A percentile compares a stretch with the other conserved stretches of the same genome.
Evolutionary conservation across 2,329 filamentous ascomycete species (phyloP).

Genomic region (Botrytis deweyae): DNA sequence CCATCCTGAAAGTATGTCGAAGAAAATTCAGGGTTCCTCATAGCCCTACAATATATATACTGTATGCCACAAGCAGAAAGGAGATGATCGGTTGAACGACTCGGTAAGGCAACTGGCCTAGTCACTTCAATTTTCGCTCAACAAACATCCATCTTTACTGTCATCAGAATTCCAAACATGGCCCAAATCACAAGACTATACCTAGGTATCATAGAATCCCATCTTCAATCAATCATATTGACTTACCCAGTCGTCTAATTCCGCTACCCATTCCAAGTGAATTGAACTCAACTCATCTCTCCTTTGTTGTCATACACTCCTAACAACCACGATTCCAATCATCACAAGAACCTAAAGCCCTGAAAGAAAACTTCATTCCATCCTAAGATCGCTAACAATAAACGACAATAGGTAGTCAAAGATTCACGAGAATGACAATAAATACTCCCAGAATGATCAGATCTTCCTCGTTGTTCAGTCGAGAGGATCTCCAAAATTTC

Average conservation of each 20-base stretch:
- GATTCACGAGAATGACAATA: neutral
- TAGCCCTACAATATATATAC: neutral
- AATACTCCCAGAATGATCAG: neutral
- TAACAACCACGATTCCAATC: neutral
- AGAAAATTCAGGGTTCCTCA: neutral
- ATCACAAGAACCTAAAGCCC: rapidly evolving
- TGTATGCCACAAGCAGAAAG: no score
- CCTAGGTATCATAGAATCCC: no score
- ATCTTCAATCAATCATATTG: neutral
- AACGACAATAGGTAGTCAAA: no score
- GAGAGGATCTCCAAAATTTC: rapidly evolving
- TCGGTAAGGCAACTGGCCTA: neutral
- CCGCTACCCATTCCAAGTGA: neutral
- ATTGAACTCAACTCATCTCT: rapidly evolving
- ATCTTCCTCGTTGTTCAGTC: neutral
- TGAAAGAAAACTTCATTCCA: rapidly evolving
- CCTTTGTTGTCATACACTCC: neutral
- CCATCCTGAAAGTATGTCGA: rapidly evolving
- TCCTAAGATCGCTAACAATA: neutral
- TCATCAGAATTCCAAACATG: no score
- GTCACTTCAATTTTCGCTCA: neutral
- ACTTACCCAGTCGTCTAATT: neutral
- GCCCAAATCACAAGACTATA: no score
- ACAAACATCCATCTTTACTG: neutral
- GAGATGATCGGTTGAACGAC: no score